Percentiles rank a stretch among this genome's conserved stretches.
phyloP scores from a whole-genome alignment of 768 basidiomycete genomes.

The Arthromyces matolae region DNA sequence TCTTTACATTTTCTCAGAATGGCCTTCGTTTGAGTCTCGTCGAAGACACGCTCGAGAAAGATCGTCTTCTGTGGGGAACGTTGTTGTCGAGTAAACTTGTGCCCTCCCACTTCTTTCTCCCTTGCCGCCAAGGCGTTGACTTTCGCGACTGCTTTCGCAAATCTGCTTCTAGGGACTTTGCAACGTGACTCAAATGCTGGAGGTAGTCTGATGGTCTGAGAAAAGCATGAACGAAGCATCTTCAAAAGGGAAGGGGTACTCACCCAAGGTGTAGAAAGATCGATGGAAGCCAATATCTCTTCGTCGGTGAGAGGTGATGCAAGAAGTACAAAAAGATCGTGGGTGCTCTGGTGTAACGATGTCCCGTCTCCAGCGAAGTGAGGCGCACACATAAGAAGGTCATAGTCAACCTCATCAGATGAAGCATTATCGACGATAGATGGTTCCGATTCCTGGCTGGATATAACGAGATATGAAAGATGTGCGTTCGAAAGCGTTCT shows the following conservation, averaged over 20 bases:
- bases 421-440: slow-evolving; percentile 1
- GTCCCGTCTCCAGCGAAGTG: slow-evolving; percentile 72
- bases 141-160: slow-evolving; percentile 36
- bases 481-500: slow-evolving; percentile 49
- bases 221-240: not conserved
- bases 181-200: slow-evolving; percentile 26
- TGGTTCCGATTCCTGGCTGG: not conserved
- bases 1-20: slow-evolving; percentile 57
- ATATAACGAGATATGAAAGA: slow-evolving; percentile 47
- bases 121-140: slow-evolving; percentile 47
- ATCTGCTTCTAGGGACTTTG: slow-evolving; percentile 12
- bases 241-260: not conserved
- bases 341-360: slow-evolving; percentile 59
- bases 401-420: slow-evolving; percentile 13
- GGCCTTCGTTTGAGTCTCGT: slow-evolving; percentile 30
- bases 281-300: slow-evolving; percentile 16
- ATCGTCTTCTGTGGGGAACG: slow-evolving; percentile 33
- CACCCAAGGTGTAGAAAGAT: slow-evolving; percentile 19
- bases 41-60: slow-evolving; percentile 27
- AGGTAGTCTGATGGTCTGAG: slow-evolving; percentile 19
- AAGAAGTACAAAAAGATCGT: slow-evolving; percentile 53
- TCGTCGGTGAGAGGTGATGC: slow-evolving; percentile 22
- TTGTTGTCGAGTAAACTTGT: slow-evolving; percentile 41
- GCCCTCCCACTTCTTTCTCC: slow-evolving; percentile 53
- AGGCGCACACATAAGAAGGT: slow-evolving; percentile 57